phyloP scores from a whole-genome alignment of 768 basidiomycete species.

The Rickenella mellea region DNA sequence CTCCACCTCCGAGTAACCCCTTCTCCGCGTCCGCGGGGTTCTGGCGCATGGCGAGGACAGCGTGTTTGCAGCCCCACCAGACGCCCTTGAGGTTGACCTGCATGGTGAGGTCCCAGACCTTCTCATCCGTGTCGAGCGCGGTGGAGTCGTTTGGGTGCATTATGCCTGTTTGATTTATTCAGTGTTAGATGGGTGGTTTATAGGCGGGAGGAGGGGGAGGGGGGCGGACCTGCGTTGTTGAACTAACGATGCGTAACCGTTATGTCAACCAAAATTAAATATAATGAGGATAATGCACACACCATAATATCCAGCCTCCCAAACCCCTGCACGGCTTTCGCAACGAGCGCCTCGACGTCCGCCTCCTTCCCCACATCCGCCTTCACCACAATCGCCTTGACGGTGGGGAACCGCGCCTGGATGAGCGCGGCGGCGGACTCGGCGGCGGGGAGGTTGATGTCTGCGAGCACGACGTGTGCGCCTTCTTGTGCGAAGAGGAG shows the following conservation, averaged over 20 bases:
- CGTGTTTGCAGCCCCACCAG: conserved; percentile 99
- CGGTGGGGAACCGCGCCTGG: conserved; percentile 53
- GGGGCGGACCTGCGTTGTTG: conserved; percentile 72
- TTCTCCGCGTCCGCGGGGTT: conserved; percentile 78
- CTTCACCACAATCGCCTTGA: conserved; percentile 58
- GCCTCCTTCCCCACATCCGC: conserved; percentile 86
- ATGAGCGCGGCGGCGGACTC: conserved; percentile 60
- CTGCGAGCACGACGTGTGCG: conserved; percentile 81
- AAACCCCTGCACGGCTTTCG: conserved; percentile 70
- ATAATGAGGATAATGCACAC: conserved; percentile 12
- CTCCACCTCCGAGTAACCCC: conserved; percentile 59
- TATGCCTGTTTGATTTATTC: conserved; percentile 50
- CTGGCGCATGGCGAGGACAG: conserved; percentile 90
- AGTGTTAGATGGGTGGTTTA: not conserved
- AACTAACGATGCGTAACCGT: conserved; percentile 43
- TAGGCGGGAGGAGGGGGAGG: not conserved
- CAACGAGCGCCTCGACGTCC: conserved; percentile 77
- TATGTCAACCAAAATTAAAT: not conserved
- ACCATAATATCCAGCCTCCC: conserved; percentile 97
- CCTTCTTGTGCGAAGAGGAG: conserved; percentile 93
- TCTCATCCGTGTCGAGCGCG: conserved; percentile 93
- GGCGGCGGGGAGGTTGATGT: conserved; percentile 73
- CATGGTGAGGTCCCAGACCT: conserved; percentile 92
- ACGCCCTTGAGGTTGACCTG: conserved; percentile 96
- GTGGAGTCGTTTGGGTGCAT: conserved; percentile 96